A percentile compares a stretch with the other conserved stretches of the same genome.
phyloP scores from a whole-genome alignment of 2,329 filamentous ascomycete species.

The Cladosporium oxysporum region DNA sequence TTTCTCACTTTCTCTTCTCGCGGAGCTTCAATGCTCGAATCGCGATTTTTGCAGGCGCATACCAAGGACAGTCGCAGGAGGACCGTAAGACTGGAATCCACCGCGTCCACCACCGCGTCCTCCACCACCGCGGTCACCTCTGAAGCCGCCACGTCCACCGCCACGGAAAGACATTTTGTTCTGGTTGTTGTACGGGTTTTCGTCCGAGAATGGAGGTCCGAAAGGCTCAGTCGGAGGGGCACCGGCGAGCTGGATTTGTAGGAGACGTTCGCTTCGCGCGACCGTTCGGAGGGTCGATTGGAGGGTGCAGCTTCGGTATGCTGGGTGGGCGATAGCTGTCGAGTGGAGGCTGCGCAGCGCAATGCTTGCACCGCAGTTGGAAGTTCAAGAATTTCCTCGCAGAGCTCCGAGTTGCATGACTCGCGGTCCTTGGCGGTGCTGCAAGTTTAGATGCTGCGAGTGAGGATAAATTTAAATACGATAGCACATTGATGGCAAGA shows the following conservation, averaged over 20 bases:
- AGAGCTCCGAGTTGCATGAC: constrained; percentile 3
- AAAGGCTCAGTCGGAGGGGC: constrained; percentile 13
- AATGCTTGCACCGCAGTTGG: constrained; percentile 5
- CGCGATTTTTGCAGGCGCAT: constrained; percentile 21
- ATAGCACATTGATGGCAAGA: neutral
- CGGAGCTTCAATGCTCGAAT: constrained; percentile 9
- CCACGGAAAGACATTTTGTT: constrained; percentile 29
- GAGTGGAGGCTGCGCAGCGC: constrained; percentile 9
- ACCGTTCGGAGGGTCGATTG: constrained; percentile 3
- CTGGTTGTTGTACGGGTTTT: constrained; percentile 12
- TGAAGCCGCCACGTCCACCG: constrained; percentile 25
- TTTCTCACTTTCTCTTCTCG: neutral
- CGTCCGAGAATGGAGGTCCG: constrained; percentile 1
- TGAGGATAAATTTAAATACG: neutral
- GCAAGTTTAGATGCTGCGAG: neutral
- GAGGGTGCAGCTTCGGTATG: constrained; percentile 10
- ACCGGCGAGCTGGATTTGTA: constrained; percentile 20
- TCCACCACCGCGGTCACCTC: constrained; percentile 30
- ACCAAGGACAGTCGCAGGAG: constrained; percentile 48
- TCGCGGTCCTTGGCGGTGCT: neutral
- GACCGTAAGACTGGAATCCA: constrained; percentile 45
- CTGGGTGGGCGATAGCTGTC: constrained; percentile 8
- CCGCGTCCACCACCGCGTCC: constrained; percentile 32
- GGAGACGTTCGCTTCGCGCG: constrained; percentile 11
- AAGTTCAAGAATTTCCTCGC: constrained; percentile 16